These are phyloP conservation scores for Thozetella sp. DNA, from an alignment of 495 filamentous ascomycete genomes.

Conservation along the genomic window DNA sequence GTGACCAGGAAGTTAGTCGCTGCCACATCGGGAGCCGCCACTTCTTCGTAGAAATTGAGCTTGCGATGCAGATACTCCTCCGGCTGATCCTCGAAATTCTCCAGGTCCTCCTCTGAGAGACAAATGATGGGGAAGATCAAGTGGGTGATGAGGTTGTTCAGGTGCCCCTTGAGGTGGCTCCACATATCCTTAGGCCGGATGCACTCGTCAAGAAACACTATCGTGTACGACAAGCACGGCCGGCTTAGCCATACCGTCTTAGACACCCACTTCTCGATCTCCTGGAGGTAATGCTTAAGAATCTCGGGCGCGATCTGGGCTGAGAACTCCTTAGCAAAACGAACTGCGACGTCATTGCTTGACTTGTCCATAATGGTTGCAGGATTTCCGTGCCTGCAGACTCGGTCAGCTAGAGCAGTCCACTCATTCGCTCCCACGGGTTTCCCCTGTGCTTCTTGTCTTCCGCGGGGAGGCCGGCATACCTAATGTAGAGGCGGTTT, in stretches of 20 bases:
- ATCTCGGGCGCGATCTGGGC: conserved; percentile 92
- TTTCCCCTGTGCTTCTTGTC: neutral
- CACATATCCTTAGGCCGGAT: conserved; percentile 97
- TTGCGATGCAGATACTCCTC: conserved; percentile 97
- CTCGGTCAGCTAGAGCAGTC: conserved; percentile 18
- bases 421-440: neutral
- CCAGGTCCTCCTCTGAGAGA: conserved; percentile 88
- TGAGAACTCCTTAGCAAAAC: conserved; percentile 88
- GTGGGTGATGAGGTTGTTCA: conserved; percentile 88
- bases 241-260: conserved; percentile 96
- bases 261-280: conserved; percentile 95
- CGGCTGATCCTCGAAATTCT: conserved; percentile 91
- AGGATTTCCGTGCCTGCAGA: conserved; percentile 85
- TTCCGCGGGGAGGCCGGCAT: conserved; percentile 21
- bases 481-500: conserved; percentile 94
- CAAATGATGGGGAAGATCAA: conserved; percentile 95
- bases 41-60: conserved; percentile 96
- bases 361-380: conserved; percentile 60
- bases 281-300: conserved; percentile 84
- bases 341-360: conserved; percentile 68
- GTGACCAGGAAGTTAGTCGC: conserved; percentile 96
- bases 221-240: conserved; percentile 85
- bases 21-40: conserved; percentile 92
- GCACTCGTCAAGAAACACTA: conserved; percentile 94
- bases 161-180: conserved; percentile 89